Conservation (phyloP, 257 asterid species). For the Parsonsia alboflavescens region DNA sequence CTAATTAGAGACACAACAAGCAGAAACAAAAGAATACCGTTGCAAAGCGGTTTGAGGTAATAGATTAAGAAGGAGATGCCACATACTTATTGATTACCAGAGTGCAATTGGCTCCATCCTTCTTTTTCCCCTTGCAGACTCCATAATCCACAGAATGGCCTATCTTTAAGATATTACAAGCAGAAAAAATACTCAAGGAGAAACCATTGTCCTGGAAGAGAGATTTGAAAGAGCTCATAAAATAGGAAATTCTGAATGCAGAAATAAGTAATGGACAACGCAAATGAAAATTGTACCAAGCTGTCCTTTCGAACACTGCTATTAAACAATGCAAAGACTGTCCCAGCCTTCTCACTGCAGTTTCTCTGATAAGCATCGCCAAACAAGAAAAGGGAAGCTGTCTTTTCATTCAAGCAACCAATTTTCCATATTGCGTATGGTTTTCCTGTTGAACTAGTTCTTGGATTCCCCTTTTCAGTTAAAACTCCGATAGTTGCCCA, state of each 20-base stretch:
- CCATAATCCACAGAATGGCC: conserved; percentile 83
- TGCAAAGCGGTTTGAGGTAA: conserved; percentile 1
- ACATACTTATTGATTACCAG: conserved; percentile 59
- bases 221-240: not conserved
- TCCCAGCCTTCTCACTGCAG: conserved; percentile 59
- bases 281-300: conserved; percentile 39
- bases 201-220: conserved; percentile 67
- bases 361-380: conserved; percentile 82
- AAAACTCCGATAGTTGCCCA: conserved; percentile 91
- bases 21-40: not conserved
- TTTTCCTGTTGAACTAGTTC: conserved; percentile 86
- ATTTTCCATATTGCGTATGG: conserved; percentile 70
- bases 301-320: conserved; percentile 68
- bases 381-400: conserved; percentile 71
- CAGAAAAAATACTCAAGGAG: conserved; percentile 68
- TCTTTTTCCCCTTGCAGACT: conserved; percentile 72
- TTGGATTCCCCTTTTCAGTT: conserved; percentile 57
- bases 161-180: conserved; percentile 65
- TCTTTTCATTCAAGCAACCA: conserved; percentile 62
- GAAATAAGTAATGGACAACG: conserved; percentile 4
- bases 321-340: conserved; percentile 68
- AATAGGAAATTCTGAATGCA: not conserved
- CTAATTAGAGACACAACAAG: not conserved
- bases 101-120: conserved; percentile 63
- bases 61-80: conserved; percentile 5